Evolutionary conservation across 495 filamentous ascomycete species (phyloP), one percentile per base, ranked within the genome.

Genomic region (Podospora pseudopauciseta): DNA sequence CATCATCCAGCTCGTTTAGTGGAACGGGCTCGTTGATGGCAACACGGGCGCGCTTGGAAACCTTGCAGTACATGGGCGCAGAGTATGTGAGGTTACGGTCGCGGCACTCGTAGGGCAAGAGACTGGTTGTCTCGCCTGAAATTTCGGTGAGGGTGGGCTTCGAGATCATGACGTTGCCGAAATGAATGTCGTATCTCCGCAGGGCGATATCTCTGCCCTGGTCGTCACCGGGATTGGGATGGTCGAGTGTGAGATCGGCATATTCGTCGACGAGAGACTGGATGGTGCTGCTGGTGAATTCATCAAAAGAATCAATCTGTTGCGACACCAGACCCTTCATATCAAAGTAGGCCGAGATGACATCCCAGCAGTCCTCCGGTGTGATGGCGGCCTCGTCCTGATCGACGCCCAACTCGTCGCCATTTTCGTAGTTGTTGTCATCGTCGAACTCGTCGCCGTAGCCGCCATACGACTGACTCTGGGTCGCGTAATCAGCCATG

Each of bases 301-400:
- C 93, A 81, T 99, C 91, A 83, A 97, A 99, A 2, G 95, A 99
- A 77, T 98, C 94, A 67, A 98, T 86, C 81, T 99, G 95, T 77
- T 98, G 96, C 3, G 96, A 96, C 13, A 98, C 96, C 23, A 99
- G 86, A 73, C 96, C 94, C 80, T 97, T 97, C 59, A 84, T 82
- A 68, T 97, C 92, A 81, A 99, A 98, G 82, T 97, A 98, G 1
- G 96, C 90, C 30, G 90, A 91, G 76, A 99, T 97, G 74, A 98
- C 96, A 59, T 90, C 90, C 95, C 95, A 99, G 81, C 92, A 96
- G 77, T 98, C 95, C 80, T 98, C 95, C 57, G 94, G 92, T 2
- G 90, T 91, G 76, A 94, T 93, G 53, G 82, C 95, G 77, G 97
- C 93, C 77, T 97, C 93, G 60, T 91, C 90, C 2, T 86, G 88